Conservation (phyloP, 352 stramenopile genomes). For the Phytophthora idaei region DNA sequence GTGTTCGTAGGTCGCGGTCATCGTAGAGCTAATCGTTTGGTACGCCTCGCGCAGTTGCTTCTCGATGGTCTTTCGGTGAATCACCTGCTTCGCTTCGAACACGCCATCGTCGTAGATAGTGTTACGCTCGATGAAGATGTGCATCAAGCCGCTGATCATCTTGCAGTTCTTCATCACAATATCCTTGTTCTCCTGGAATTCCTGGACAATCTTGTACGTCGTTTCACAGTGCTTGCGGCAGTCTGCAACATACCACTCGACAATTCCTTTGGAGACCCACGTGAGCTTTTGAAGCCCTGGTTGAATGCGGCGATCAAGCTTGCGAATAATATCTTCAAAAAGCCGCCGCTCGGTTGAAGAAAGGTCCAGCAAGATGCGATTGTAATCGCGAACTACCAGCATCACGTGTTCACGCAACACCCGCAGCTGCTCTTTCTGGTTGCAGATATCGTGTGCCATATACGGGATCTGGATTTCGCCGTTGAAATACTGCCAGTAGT, state of each 20-base stretch:
- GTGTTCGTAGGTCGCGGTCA: slow-evolving; percentile 92
- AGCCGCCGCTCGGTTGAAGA: slow-evolving; percentile 89
- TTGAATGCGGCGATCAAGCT: slow-evolving; percentile 93
- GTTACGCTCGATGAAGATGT: slow-evolving; percentile 94
- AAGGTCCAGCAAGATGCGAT: slow-evolving; percentile 93
- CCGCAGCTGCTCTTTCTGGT: slow-evolving; percentile 92
- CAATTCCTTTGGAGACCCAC: slow-evolving; percentile 92
- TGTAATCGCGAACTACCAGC: slow-evolving; percentile 95
- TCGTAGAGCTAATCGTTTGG: slow-evolving; percentile 87
- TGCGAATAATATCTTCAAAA: slow-evolving; percentile 95
- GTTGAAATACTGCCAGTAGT: slow-evolving; percentile 92
- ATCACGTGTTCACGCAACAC: slow-evolving; percentile 94
- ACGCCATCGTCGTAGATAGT: slow-evolving; percentile 93
- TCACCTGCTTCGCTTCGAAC: slow-evolving; percentile 92
- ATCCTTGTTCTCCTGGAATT: slow-evolving; percentile 91
- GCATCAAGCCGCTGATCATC: slow-evolving; percentile 85
- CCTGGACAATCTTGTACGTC: slow-evolving; percentile 89
- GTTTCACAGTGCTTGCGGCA: slow-evolving; percentile 90
- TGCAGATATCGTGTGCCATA: slow-evolving; percentile 95
- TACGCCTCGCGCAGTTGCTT: slow-evolving; percentile 80
- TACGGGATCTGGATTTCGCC: slow-evolving; percentile 95
- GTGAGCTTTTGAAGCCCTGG: slow-evolving; percentile 94
- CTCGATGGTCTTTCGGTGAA: slow-evolving; percentile 88
- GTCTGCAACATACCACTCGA: slow-evolving; percentile 93
- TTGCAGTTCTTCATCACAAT: slow-evolving; percentile 90